Conservation (phyloP, 257 asterid species). For the Solanum corneliomulleri region DNA sequence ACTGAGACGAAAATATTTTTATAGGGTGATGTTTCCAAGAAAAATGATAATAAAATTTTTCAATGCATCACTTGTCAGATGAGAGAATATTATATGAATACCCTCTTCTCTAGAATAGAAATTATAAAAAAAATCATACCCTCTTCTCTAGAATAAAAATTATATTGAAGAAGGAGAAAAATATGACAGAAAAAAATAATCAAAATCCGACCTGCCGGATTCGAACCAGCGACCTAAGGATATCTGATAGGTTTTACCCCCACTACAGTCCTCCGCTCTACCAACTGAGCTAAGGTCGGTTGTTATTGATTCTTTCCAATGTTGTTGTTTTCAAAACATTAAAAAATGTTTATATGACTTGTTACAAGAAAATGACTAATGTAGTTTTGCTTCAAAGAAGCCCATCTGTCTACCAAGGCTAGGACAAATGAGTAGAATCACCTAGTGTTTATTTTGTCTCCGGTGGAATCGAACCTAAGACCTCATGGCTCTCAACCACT, state of each 20-base stretch:
- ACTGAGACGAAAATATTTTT: not conserved
- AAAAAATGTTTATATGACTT: not conserved
- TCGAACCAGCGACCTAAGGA: constrained; percentile 2
- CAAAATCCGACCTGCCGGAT: not conserved
- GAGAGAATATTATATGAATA: not conserved
- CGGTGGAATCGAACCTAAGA: not conserved
- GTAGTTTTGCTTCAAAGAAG: not conserved
- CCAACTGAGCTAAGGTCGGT: constrained; percentile 1
- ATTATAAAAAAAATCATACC: not conserved
- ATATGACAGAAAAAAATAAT: not conserved
- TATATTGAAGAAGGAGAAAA: not conserved
- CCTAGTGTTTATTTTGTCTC: not conserved
- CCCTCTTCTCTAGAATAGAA: not conserved
- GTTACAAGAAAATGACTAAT: not conserved
- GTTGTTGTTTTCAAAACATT: not conserved
- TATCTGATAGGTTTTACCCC: not conserved
- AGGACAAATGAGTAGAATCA: not conserved
- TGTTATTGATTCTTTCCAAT: not conserved
- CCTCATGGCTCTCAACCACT: not conserved
- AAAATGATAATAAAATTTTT: not conserved
- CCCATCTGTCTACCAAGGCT: not conserved
- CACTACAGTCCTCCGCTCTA: constrained; percentile 1
- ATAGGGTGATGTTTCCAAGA: not conserved
- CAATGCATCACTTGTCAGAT: not conserved
- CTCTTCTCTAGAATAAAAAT: not conserved